Evolutionary conservation across 352 stramenopile genomes (phyloP), one percentile per base, ranked within the genome.

Genomic region (Phytophthora pistaciae): DNA sequence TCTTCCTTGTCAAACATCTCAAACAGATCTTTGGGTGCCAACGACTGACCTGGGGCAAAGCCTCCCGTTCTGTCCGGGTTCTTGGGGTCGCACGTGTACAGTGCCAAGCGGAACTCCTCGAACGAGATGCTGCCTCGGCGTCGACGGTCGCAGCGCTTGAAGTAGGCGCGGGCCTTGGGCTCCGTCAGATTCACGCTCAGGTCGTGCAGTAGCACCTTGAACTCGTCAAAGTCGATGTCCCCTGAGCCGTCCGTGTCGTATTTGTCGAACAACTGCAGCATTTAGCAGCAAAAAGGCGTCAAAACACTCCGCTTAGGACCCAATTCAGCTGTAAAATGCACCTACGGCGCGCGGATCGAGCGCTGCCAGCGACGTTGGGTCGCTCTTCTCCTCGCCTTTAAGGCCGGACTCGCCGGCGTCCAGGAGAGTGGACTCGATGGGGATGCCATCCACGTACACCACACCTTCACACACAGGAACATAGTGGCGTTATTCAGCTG

Each of bases 1-100:
- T 93, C 87, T 0, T 92, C 84, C 3, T 74, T 79, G 64, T 94
- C 88, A 60, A 91, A 95, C 82, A 95, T 94, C 10, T 91, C 81
- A 36, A 95, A 95, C 29, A 94, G 14, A 61, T 95, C 87, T 23
- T 94, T 95, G 0, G 87, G 87, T 2, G 80, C 82, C 11, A 95
- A 53, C n/a, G 84, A 80, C 62, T 93, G 87, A 1, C 85, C 85
- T 0, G 88, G 85, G 0, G 84, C 77, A 55, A 95, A 95, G 40
- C 88, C 88, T 38, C 64, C 81, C 1, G 85, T 93, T 6, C 85
- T 84, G 13, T 71, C 82, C 7, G 87, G 88, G 56, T 95, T 88
- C 69, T 92, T 92, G 13, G 88, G 87, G 72, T 95, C 88, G 65
- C 85, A 94, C 46, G 87, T 87, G 75, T 88, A 95, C 23, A 95